phyloP scores from a whole-genome alignment of 2,329 filamentous ascomycete species.

The Arthrobotrys megalospora region DNA sequence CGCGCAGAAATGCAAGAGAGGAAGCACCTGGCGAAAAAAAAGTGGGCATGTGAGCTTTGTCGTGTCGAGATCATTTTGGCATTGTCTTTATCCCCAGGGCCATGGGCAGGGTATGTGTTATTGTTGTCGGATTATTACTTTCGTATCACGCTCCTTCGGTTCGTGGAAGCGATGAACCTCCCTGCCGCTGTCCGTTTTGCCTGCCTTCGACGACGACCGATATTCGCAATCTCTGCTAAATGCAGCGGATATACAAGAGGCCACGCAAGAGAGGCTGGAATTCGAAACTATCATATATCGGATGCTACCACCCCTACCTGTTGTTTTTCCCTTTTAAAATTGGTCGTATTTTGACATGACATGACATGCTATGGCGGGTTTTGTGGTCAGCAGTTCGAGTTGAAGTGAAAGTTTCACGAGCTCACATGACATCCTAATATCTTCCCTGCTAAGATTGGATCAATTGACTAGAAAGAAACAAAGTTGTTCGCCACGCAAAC shows the following conservation, averaged over 20 bases:
- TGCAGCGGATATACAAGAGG: conserved; percentile 61
- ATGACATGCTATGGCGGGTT: conserved; percentile 39
- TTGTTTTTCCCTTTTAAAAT: conserved; percentile 47
- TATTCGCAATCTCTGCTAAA: conserved; percentile 60
- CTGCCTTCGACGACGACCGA: conserved; percentile 9
- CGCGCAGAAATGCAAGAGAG: conserved; percentile 28
- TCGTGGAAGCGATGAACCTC: conserved; percentile 51
- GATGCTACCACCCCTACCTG: conserved; percentile 51
- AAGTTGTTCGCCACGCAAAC: conserved; percentile 26
- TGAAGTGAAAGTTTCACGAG: conserved; percentile 49
- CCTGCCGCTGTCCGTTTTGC: conserved; percentile 27
- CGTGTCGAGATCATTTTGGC: conserved; percentile 32
- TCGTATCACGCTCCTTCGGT: conserved; percentile 52
- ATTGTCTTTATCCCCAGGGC: conserved; percentile 20
- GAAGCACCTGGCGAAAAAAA: conserved; percentile 50
- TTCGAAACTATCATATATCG: conserved; percentile 50
- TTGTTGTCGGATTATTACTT: conserved; percentile 56
- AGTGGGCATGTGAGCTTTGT: conserved; percentile 53
- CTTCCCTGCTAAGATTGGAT: conserved; percentile 50
- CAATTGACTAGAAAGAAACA: conserved; percentile 27
- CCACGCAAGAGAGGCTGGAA: conserved; percentile 53
- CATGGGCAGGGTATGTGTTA: conserved; percentile 31
- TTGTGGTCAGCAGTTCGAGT: conserved; percentile 44
- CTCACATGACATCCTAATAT: conserved; percentile 60
- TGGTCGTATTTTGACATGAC: conserved; percentile 41